Evolutionary conservation across 371 early-diverging fungal genomes (phyloP).

Genomic region (Nematocida ausubeli): DNA sequence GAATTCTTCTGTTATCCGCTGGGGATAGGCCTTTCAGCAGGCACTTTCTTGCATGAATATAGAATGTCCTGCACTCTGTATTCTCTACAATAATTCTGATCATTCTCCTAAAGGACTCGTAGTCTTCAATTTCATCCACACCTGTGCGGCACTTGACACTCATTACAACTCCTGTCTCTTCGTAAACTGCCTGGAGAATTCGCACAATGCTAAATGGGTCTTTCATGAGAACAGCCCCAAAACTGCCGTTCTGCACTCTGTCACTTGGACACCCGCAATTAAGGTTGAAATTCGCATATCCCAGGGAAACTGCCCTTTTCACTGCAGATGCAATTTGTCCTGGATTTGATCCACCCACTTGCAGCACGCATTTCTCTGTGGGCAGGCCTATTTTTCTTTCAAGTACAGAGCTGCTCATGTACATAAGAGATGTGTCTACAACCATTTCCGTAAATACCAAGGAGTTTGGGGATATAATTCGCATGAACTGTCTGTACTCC

Average conservation of each 20-base stretch:
- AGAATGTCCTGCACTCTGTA: slow-evolving; percentile 69
- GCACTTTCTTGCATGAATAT: slow-evolving; percentile 80
- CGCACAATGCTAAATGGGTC: slow-evolving; percentile 50
- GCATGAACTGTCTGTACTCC: slow-evolving; percentile 65
- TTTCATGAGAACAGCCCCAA: slow-evolving; percentile 69
- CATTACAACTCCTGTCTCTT: slow-evolving; percentile 59
- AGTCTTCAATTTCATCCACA: slow-evolving; percentile 67
- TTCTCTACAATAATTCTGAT: slow-evolving; percentile 67
- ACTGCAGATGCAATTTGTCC: slow-evolving; percentile 58
- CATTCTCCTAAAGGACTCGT: slow-evolving; percentile 65
- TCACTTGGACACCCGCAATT: slow-evolving; percentile 69
- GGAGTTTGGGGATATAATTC: slow-evolving; percentile 56
- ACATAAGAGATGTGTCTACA: slow-evolving; percentile 63
- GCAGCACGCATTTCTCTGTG: slow-evolving; percentile 64
- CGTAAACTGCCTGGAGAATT: slow-evolving; percentile 66
- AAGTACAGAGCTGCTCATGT: slow-evolving; percentile 59
- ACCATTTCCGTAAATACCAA: slow-evolving; percentile 69
- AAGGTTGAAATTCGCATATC: slow-evolving; percentile 65
- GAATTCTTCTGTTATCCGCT: slow-evolving; percentile 75
- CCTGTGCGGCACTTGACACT: slow-evolving; percentile 67
- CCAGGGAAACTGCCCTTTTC: slow-evolving; percentile 36
- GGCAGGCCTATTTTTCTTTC: slow-evolving; percentile 61
- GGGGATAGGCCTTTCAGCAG: slow-evolving; percentile 77
- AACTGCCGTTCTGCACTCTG: slow-evolving; percentile 67
- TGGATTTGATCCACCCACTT: slow-evolving; percentile 68